Evolutionary conservation across 495 filamentous ascomycete species (phyloP).

Genomic region (Aspergillus heteromorphus): DNA sequence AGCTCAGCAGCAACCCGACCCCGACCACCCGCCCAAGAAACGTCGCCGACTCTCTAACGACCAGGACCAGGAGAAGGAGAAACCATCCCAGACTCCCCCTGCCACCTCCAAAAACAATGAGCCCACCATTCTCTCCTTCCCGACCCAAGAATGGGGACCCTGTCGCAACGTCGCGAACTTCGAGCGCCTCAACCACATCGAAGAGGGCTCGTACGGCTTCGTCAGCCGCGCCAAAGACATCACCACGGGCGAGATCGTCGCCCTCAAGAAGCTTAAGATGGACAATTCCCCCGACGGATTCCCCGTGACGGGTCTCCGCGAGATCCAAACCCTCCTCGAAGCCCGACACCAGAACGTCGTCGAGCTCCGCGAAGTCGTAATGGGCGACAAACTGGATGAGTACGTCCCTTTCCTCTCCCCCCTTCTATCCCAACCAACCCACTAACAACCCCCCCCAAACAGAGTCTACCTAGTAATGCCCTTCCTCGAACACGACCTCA

Average conservation of each 20-base stretch:
- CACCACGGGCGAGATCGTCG: conserved; percentile 79
- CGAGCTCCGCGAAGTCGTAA: conserved; percentile 75
- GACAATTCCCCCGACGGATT: conserved; percentile 79
- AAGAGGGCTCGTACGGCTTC: conserved; percentile 94
- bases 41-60: conserved; percentile 45
- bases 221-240: conserved; percentile 81
- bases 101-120: conserved; percentile 26
- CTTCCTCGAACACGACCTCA: conserved; percentile 97
- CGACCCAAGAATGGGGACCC: conserved; percentile 60
- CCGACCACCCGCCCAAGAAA: conserved; percentile 34
- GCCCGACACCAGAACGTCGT: conserved; percentile 73
- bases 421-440: not conserved
- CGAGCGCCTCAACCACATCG: conserved; percentile 90
- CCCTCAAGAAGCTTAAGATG: conserved; percentile 92
- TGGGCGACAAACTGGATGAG: conserved; percentile 75
- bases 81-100: conserved; percentile 8
- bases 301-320: conserved; percentile 85
- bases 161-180: conserved; percentile 84
- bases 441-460: conserved; percentile 6
- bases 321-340: conserved; percentile 70
- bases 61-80: conserved; percentile 7
- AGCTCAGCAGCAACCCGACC: conserved; percentile 22
- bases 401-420: conserved; percentile 33
- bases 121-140: conserved; percentile 60
- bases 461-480: conserved; percentile 96